Conservation (phyloP, 192 early-diverging fungal genomes). For the Linnemannia exigua region DNA sequence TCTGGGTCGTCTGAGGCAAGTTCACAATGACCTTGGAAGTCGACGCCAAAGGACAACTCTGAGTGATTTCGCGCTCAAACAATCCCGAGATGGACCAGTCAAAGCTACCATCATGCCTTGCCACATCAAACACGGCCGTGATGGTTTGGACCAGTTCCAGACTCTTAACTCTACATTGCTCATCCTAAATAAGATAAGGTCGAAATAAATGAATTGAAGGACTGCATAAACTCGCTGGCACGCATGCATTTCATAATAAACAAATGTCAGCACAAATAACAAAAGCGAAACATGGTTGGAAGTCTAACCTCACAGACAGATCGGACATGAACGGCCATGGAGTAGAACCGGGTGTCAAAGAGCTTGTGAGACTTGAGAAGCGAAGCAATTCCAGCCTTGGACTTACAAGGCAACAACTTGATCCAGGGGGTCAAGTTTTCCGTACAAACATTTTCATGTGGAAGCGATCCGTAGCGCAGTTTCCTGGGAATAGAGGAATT, state of each 20-base stretch:
- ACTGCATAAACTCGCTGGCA: background rate
- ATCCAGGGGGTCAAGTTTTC: conserved; percentile 99
- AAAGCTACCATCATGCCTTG: conserved; percentile 61
- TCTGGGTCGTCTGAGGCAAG: conserved; percentile 40
- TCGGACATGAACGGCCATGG: conserved; percentile 84
- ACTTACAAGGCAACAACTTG: conserved; percentile 95
- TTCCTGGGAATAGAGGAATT: conserved; percentile 10
- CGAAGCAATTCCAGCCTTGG: conserved; percentile 89
- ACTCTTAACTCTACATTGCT: conserved; percentile 59
- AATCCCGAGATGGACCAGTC: conserved; percentile 67
- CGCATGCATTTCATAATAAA: no score
- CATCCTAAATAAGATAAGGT: conserved; percentile 46
- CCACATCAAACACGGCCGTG: conserved; percentile 85
- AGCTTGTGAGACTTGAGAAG: conserved; percentile 93
- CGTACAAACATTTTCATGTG: conserved; percentile 96
- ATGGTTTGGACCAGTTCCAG: conserved; percentile 82
- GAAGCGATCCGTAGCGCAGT: conserved; percentile 84
- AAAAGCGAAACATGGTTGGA: background rate
- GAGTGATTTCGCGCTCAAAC: conserved; percentile 61
- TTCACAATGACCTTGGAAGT: conserved; percentile 59
- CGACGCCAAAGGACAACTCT: conserved; percentile 66
- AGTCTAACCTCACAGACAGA: conserved; percentile 63
- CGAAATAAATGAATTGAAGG: background rate
- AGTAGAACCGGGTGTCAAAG: conserved; percentile 92
- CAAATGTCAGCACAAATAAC: background rate